Percentiles rank a stretch among this genome's conserved stretches.
phyloP scores from a whole-genome alignment of 2,329 filamentous ascomycete species.

The Cercospora sp. region DNA sequence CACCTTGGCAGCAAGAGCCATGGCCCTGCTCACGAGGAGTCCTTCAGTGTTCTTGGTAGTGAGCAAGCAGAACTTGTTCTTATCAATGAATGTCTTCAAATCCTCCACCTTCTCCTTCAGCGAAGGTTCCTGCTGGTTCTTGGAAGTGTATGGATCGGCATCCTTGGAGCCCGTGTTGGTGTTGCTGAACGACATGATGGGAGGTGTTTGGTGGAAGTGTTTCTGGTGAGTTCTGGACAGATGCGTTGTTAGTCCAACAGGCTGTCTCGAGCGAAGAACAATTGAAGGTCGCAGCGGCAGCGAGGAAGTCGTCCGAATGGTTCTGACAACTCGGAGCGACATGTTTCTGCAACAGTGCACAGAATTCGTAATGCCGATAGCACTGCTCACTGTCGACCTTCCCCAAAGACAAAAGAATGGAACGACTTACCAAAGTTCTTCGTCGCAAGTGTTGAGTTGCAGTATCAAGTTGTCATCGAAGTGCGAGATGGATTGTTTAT shows the following conservation, averaged over 20 bases:
- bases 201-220: slow-evolving; percentile 14
- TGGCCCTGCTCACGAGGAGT: slow-evolving; percentile 75
- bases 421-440: slow-evolving; percentile 6
- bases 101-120: slow-evolving; percentile 76
- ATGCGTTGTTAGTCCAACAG: not conserved
- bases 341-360: not conserved
- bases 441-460: not conserved
- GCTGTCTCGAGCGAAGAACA: not conserved
- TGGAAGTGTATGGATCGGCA: slow-evolving; percentile 77
- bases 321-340: not conserved
- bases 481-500: slow-evolving; percentile 4
- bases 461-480: slow-evolving; percentile 23
- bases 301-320: not conserved
- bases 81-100: slow-evolving; percentile 68
- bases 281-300: not conserved
- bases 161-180: slow-evolving; percentile 62
- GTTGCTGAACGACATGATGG: slow-evolving; percentile 56
- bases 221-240: slow-evolving; percentile 2
- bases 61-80: slow-evolving; percentile 85
- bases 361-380: not conserved
- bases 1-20: slow-evolving; percentile 80
- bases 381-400: not conserved
- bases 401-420: not conserved
- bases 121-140: slow-evolving; percentile 70
- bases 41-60: slow-evolving; percentile 71